Evolutionary conservation across 257 asterid species (phyloP).

Genomic region (Lantana camara): DNA sequence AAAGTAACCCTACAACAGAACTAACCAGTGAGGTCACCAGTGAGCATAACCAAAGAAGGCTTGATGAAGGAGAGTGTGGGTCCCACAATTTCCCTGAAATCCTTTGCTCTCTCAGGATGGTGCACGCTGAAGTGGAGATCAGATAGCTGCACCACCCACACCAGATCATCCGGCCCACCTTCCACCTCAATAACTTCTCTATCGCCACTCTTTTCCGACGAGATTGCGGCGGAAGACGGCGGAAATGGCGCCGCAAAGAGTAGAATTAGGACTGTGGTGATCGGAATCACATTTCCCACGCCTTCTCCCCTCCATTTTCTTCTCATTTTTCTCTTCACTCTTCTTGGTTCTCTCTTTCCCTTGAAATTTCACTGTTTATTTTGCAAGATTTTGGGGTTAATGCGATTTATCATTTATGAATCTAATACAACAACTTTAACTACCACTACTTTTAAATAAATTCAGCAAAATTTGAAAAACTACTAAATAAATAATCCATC

Average conservation of each 20-base stretch:
- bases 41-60: constrained; percentile 87
- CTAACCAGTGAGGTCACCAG: constrained; percentile 97
- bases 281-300: constrained; percentile 33
- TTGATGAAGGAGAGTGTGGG: constrained; percentile 79
- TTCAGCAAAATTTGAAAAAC: too few species aligned
- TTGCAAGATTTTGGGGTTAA: not conserved
- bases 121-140: constrained; percentile 98
- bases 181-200: constrained; percentile 45
- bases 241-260: constrained; percentile 34
- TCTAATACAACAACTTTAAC: too few species aligned
- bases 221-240: constrained; percentile 18
- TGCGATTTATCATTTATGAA: not conserved
- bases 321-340: not conserved
- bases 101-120: constrained; percentile 78
- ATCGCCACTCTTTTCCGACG: constrained; percentile 17
- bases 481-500: too few species aligned
- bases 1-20: not conserved
- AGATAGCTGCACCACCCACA: constrained; percentile 95
- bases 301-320: not conserved
- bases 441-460: too few species aligned
- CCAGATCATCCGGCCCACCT: constrained; percentile 77
- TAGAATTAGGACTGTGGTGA: constrained; percentile 31
- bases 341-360: not conserved
- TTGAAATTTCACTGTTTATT: too few species aligned
- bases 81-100: constrained; percentile 61